These are phyloP conservation scores for Fagopyrum homotropicum DNA, from an alignment of 148 eudicot species.

Conservation along the genomic window DNA sequence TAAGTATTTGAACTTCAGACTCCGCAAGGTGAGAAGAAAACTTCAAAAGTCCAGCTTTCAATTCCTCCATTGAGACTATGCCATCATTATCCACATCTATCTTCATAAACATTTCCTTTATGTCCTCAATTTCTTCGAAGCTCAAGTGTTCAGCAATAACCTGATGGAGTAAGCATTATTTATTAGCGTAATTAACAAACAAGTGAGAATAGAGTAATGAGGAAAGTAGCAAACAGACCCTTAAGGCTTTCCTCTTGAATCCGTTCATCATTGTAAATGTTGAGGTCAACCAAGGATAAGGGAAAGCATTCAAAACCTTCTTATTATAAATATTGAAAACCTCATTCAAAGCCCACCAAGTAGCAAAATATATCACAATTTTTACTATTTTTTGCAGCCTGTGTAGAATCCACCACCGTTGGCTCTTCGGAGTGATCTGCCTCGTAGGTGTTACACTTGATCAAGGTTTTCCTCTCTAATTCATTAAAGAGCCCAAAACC, in stretches of 20 bases:
- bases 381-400: not conserved
- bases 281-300: conserved; percentile 17
- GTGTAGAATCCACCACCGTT: not conserved
- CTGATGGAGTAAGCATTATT: conserved; percentile 22
- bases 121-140: conserved; percentile 71
- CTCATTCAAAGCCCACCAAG: conserved; percentile 18
- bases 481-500: conserved; percentile 12
- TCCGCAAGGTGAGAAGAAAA: conserved; percentile 66
- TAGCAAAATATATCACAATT: conserved; percentile 16
- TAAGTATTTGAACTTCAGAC: conserved; percentile 80
- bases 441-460: conserved; percentile 14
- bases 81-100: conserved; percentile 85
- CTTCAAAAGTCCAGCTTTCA: conserved; percentile 70
- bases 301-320: conserved; percentile 18
- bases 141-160: conserved; percentile 86
- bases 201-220: conserved; percentile 8
- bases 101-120: conserved; percentile 71
- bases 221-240: conserved; percentile 36
- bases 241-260: conserved; percentile 85
- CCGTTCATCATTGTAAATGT: conserved; percentile 83
- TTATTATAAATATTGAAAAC: conserved; percentile 15
- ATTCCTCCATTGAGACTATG: conserved; percentile 65
- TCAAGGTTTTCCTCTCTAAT: conserved; percentile 7
- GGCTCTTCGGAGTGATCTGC: conserved; percentile 18
- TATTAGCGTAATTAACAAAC: not conserved